Evolutionary conservation across 192 early-diverging fungal species (phyloP).

Genomic region (Thamnidium elegans): DNA sequence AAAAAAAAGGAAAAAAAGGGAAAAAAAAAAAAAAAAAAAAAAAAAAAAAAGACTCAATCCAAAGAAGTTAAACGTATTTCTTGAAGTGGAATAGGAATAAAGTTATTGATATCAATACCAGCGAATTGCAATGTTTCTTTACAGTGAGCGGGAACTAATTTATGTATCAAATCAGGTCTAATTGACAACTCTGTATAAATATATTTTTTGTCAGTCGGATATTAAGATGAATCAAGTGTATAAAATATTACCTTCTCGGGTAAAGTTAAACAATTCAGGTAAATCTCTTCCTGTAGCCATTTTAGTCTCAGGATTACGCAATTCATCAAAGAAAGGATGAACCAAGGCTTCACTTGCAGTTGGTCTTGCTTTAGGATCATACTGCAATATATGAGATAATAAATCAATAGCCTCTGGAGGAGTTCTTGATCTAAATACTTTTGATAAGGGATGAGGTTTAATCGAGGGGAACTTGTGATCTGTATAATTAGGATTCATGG

Average conservation of each 20-base stretch:
- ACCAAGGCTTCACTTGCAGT: slow-evolving; percentile 88
- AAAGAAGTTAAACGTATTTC: too few relatives aligned
- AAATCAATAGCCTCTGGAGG: slow-evolving; percentile 85
- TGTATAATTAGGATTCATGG: slow-evolving; percentile 96
- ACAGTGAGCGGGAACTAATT: slow-evolving; percentile 80
- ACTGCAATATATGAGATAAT: slow-evolving; percentile 79
- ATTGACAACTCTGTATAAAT: slow-evolving; percentile 74
- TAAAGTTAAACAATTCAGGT: slow-evolving; percentile 89
- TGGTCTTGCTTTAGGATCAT: slow-evolving; percentile 78
- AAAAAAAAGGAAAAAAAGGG: too few relatives aligned
- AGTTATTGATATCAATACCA: slow-evolving; percentile 72
- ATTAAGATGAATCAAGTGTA: not conserved
- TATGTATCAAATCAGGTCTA: slow-evolving; percentile 72
- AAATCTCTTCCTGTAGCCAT: slow-evolving; percentile 77
- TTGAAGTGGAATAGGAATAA: slow-evolving; percentile 52
- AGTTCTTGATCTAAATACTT: slow-evolving; percentile 81
- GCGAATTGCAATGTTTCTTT: slow-evolving; percentile 49
- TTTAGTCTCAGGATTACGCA: slow-evolving; percentile 75
- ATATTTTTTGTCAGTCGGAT: not conserved
- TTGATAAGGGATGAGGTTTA: slow-evolving; percentile 82
- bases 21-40: too few relatives aligned
- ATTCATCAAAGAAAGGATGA: slow-evolving; percentile 94
- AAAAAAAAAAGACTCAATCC: too few relatives aligned
- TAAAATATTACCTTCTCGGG: slow-evolving; percentile 50
- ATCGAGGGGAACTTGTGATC: slow-evolving; percentile 97